Conservation (phyloP, 2,329 filamentous ascomycete genomes). For the Juglanconis juglandina region DNA sequence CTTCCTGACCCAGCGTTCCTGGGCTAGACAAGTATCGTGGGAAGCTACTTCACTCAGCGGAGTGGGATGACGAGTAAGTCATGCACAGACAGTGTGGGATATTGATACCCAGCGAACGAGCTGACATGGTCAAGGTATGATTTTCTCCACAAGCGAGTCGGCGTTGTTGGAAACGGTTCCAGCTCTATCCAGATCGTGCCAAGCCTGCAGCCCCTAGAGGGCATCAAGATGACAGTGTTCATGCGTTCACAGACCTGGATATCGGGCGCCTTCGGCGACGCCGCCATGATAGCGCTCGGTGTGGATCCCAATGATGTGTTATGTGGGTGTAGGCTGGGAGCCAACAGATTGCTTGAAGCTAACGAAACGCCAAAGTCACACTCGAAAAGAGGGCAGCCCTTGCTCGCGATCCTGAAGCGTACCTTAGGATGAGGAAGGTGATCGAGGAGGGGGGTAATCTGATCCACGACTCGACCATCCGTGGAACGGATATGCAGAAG, state of each 20-base stretch:
- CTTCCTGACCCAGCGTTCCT: slow-evolving; percentile 41
- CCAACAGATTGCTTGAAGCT: neutral
- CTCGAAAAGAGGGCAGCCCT: slow-evolving; percentile 36
- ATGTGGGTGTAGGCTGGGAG: slow-evolving; percentile 29
- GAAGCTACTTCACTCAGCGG: slow-evolving; percentile 43
- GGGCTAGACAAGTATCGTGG: slow-evolving; percentile 40
- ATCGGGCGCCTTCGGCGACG: slow-evolving; percentile 43
- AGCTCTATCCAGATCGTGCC: slow-evolving; percentile 53
- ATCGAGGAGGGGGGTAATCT: slow-evolving; percentile 42
- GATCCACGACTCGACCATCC: slow-evolving; percentile 39
- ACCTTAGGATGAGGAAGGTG: slow-evolving; percentile 39
- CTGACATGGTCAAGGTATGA: slow-evolving; percentile 34
- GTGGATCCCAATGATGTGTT: slow-evolving; percentile 35
- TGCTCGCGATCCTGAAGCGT: slow-evolving; percentile 33
- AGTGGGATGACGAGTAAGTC: slow-evolving; percentile 39
- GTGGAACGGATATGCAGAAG: slow-evolving; percentile 34
- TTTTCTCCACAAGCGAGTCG: slow-evolving; percentile 45
- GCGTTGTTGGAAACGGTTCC: slow-evolving; percentile 50
- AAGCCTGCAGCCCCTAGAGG: slow-evolving; percentile 41
- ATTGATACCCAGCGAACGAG: neutral
- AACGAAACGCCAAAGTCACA: slow-evolving; percentile 28
- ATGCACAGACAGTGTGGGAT: neutral
- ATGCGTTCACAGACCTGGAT: slow-evolving; percentile 49
- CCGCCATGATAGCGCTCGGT: slow-evolving; percentile 40
- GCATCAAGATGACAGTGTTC: slow-evolving; percentile 41